These are phyloP conservation scores for Heterobasidion parviporum DNA, from an alignment of 1,284 basidiomycete species.

Conservation along the genomic window DNA sequence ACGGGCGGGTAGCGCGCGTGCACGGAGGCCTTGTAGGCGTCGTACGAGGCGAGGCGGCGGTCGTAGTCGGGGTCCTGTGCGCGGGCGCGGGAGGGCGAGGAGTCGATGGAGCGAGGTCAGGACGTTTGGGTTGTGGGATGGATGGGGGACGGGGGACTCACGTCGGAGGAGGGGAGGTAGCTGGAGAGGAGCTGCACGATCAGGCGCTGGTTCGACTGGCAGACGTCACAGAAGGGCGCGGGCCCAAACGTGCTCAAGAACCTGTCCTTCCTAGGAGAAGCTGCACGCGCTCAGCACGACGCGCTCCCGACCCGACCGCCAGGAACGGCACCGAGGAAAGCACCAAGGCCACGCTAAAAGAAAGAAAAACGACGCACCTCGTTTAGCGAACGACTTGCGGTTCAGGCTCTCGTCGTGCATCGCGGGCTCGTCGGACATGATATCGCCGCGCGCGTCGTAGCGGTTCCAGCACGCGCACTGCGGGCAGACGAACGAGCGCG, in stretches of 20 bases:
- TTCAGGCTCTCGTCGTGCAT: slow-evolving; percentile 79
- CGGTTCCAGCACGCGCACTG: slow-evolving; percentile 68
- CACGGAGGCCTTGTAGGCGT: slow-evolving; percentile 66
- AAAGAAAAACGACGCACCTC: slow-evolving; percentile 49
- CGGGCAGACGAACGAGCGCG: slow-evolving; percentile 53
- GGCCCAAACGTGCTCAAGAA: slow-evolving; percentile 51
- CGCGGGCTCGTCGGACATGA: slow-evolving; percentile 78
- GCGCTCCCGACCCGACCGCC: slow-evolving; percentile 5
- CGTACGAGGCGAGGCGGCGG: slow-evolving; percentile 51
- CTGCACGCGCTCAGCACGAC: slow-evolving; percentile 24
- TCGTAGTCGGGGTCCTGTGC: slow-evolving; percentile 64
- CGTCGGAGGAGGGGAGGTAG: slow-evolving; percentile 66
- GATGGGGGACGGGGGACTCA: slow-evolving; percentile 7
- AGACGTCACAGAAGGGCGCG: slow-evolving; percentile 74
- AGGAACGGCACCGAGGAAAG: background rate
- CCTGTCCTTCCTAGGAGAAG: slow-evolving; percentile 58
- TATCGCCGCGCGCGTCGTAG: slow-evolving; percentile 61
- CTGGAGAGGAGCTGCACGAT: slow-evolving; percentile 81
- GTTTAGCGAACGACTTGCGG: slow-evolving; percentile 57
- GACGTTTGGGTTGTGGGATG: background rate
- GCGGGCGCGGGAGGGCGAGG: slow-evolving; percentile 3
- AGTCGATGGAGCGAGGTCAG: background rate
- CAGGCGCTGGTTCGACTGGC: slow-evolving; percentile 85
- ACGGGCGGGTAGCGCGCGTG: slow-evolving; percentile 81
- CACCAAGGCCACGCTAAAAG: background rate